Percentiles rank a stretch among this genome's conserved stretches.
Conservation (phyloP, 2,329 filamentous ascomycete species). For the Immersiporthe knoxdaviesiana region DNA sequence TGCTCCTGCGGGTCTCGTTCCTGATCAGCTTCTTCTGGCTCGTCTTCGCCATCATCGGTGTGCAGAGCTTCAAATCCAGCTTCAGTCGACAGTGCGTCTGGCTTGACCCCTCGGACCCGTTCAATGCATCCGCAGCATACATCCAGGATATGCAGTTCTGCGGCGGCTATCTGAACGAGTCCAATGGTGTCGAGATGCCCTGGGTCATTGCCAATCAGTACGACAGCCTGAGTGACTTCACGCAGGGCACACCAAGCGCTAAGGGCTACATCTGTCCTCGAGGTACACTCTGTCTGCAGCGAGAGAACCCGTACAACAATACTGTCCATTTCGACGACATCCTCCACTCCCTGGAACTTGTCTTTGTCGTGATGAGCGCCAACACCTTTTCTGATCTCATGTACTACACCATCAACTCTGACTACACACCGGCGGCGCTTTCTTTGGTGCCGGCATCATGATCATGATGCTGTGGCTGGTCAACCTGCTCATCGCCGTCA, state of each 20-base stretch:
- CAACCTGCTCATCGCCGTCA: conserved; percentile 92
- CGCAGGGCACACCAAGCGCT: conserved; percentile 53
- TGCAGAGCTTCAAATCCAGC: conserved; percentile 93
- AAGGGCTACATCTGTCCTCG: conserved; percentile 91
- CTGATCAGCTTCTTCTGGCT: conserved; percentile 98
- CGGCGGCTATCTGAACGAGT: conserved; percentile 74
- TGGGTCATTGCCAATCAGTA: conserved; percentile 62
- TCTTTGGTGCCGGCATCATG: conserved; percentile 74
- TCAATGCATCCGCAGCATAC: conserved; percentile 58
- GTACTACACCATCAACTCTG: conserved; percentile 89
- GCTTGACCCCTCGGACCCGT: conserved; percentile 66
- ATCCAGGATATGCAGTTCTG: conserved; percentile 76
- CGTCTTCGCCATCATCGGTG: conserved; percentile 92
- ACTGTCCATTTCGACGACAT: conserved; percentile 98
- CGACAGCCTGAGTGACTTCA: conserved; percentile 50
- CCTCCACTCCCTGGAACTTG: conserved; percentile 84
- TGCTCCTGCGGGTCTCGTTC: conserved; percentile 91
- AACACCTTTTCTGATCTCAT: conserved; percentile 96
- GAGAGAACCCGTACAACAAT: conserved; percentile 75
- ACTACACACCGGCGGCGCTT: conserved; percentile 83
- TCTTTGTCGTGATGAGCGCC: conserved; percentile 97
- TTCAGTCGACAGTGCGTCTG: conserved; percentile 77
- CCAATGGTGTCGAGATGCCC: conserved; percentile 60
- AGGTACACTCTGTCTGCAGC: conserved; percentile 82
- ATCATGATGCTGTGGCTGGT: conserved; percentile 96